These are phyloP conservation scores for Aspergillus cristatus DNA, from an alignment of 495 filamentous ascomycete genomes.

Conservation along the genomic window DNA sequence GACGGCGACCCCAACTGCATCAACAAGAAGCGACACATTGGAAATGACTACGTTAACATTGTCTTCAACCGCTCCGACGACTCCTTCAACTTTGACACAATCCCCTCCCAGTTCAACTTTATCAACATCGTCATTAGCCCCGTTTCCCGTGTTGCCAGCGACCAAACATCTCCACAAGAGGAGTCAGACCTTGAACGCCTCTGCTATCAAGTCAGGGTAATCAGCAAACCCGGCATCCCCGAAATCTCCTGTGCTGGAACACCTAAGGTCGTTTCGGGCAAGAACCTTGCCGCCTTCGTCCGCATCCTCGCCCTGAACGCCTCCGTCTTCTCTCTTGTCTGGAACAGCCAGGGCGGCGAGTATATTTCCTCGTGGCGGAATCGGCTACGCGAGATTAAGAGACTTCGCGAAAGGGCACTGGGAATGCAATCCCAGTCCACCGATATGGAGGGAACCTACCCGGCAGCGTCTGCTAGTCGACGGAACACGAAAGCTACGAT, in stretches of 20 bases:
- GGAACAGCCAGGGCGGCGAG: constrained; percentile 75
- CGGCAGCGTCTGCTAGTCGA: constrained; percentile 24
- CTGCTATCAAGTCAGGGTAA: constrained; percentile 77
- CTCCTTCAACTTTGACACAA: constrained; percentile 82
- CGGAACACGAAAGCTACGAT: constrained; percentile 40
- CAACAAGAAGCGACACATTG: constrained; percentile 89
- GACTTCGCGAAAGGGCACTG: constrained; percentile 55
- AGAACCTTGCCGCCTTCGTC: constrained; percentile 73
- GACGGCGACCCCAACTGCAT: constrained; percentile 64
- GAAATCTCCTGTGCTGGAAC: constrained; percentile 81
- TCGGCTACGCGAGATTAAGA: constrained; percentile 73
- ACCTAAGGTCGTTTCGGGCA: constrained; percentile 75
- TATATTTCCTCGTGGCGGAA: constrained; percentile 85
- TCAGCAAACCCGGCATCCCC: constrained; percentile 77
- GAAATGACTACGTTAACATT: constrained; percentile 97
- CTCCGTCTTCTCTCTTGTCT: constrained; percentile 84
- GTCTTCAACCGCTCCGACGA: constrained; percentile 91
- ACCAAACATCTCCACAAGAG: constrained; percentile 17
- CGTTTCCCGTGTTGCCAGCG: constrained; percentile 47
- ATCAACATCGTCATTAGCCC: constrained; percentile 95
- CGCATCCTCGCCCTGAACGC: constrained; percentile 89
- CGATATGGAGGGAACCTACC: constrained; percentile 31
- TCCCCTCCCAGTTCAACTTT: constrained; percentile 88
- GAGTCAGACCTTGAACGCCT: constrained; percentile 32
- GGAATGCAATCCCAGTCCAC: constrained; percentile 21